Evolutionary conservation across 2,329 filamentous ascomycete species (phyloP), one percentile per base, ranked within the genome.

Genomic region (Penicillium sp.): DNA sequence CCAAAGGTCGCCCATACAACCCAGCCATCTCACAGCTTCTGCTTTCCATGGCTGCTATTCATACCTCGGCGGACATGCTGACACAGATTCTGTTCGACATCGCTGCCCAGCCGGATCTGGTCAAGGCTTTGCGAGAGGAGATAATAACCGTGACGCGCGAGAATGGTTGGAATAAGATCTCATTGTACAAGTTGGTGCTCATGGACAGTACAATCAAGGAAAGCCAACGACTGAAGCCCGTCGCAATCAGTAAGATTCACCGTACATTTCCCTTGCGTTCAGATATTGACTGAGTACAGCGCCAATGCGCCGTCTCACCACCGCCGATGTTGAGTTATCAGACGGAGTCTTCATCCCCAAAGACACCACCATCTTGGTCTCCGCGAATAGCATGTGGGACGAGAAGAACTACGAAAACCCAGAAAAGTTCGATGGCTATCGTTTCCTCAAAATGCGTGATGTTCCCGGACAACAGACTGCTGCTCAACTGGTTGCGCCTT

Each of bases 201-300:
- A 24, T 24, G 53, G 72, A 75, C 54, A 74, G 72, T 45, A 63
- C 68, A 0, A 55, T 74, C 48, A 73, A 73, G 43, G 71, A 75
- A 53, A 58, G 48, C 3, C 65, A 68, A 41, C 59, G 72, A 2
- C 29, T 67, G 28, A 64, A 65, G 35, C 64, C 65, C 3, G 26
- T 57, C 17, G 49, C 45, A 5, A 48, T 63, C 2, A 44, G 58
- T 60, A 44, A 45, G 45, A 1, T 19, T 4, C 10, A 6, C 5
- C 7, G 26, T 24, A 19, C 35, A 40, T 28, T 31, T 31, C 29
- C 13, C 12, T 21, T 15, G 3, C 15, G 5, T 31, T 15, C 12
- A 31, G 15, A 31, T 31, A 31, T 15, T 24, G 13, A 17, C 10
- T 12, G 19, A 12, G 24, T 6, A 8, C n/a, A 47, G 45, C 45